Percentiles rank a stretch among this genome's conserved stretches.
Conservation (phyloP, 768 basidiomycete species). For the Pleurotus pulmonarius region DNA sequence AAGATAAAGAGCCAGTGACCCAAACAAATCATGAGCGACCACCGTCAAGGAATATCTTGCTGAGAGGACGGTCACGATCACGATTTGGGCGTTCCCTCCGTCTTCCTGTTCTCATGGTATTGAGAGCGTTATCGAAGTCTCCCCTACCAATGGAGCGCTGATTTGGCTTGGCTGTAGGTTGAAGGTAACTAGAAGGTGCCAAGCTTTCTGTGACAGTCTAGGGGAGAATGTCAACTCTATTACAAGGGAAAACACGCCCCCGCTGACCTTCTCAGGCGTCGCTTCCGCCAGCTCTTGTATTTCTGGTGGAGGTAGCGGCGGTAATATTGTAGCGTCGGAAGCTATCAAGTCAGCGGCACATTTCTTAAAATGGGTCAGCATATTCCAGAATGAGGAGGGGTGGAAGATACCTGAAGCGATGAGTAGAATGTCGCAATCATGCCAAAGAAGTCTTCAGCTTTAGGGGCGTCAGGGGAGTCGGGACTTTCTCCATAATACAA, state of each 20-base stretch:
- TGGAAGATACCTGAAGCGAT: conserved; percentile 52
- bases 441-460: conserved; percentile 82
- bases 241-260: background rate
- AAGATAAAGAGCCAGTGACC: no score
- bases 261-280: conserved; percentile 19
- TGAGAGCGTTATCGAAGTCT: conserved; percentile 80
- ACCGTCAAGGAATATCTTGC: conserved; percentile 82
- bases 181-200: conserved; percentile 22
- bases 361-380: no score
- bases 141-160: conserved; percentile 66
- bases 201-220: conserved; percentile 41
- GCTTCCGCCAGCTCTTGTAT: conserved; percentile 19
- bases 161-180: conserved; percentile 24
- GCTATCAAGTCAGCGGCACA: conserved; percentile 66
- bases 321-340: conserved; percentile 31
- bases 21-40: conserved; percentile 16
- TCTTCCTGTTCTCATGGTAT: conserved; percentile 70
- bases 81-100: conserved; percentile 40
- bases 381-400: no score
- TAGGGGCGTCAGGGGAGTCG: conserved; percentile 57
- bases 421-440: conserved; percentile 72
- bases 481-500: conserved; percentile 77
- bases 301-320: conserved; percentile 18
- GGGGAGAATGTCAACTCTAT: conserved; percentile 4
- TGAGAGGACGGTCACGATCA: conserved; percentile 43